A percentile compares a stretch with the other conserved stretches of the same genome.
These are phyloP conservation scores for Pseudohyphozyma bogoriensis DNA, from an alignment of 768 basidiomycete genomes.

Conservation along the genomic window DNA sequence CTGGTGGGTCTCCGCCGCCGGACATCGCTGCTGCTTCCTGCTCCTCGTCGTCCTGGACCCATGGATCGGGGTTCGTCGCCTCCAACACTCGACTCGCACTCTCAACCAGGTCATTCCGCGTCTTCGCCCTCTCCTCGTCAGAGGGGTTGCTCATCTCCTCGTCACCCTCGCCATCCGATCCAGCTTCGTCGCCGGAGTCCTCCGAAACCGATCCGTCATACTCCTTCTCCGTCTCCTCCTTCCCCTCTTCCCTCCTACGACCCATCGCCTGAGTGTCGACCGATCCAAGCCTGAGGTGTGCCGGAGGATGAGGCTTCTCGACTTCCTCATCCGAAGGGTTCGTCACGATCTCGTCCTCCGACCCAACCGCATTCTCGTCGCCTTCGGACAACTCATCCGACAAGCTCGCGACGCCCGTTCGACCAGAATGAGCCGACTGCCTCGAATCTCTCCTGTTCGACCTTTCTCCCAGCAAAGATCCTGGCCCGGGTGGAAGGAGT, in stretches of 20 bases:
- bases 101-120: background rate
- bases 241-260: background rate
- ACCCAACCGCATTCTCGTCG: background rate
- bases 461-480: no score
- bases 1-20: background rate
- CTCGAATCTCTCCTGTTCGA: background rate
- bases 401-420: conserved; percentile 14
- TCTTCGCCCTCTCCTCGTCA: background rate
- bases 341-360: background rate
- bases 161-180: conserved; percentile 6
- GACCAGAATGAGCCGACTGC: conserved; percentile 4
- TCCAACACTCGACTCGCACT: no score
- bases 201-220: background rate
- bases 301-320: background rate
- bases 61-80: background rate
- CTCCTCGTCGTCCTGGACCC: no score
- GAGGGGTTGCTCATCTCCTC: conserved; percentile 5
- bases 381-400: background rate
- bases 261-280: background rate
- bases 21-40: no score
- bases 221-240: background rate
- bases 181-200: background rate
- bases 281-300: background rate
- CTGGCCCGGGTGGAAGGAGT: background rate
- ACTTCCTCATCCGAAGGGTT: background rate